Base-by-base conservation (phyloP, 192 early-diverging fungal species). In the Hyaloraphidium curvatum region DNA sequence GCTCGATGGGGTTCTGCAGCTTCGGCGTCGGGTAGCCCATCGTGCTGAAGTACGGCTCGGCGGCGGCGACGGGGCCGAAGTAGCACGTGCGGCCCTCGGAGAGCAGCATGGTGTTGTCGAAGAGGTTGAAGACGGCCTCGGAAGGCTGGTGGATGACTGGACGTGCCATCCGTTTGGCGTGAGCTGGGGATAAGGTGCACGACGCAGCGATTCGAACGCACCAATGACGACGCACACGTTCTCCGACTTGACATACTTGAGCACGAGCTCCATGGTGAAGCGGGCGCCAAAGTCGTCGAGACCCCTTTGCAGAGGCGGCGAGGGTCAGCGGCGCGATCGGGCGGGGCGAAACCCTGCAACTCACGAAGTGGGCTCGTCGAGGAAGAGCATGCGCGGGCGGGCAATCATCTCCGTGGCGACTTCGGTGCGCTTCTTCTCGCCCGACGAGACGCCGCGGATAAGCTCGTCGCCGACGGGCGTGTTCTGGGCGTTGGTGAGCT, bases 361-460 rank as follows among this genome's bases (percentile, higher is more conserved):
- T n/a, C n/a, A n/a, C n/a, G n/a, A n/a, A n/a, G n/a, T n/a, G n/a
- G n/a, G n/a, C n/a, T n/a, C n/a, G n/a, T n/a, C n/a, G n/a, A n/a
- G n/a, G n/a, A n/a, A n/a, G n/a, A n/a, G n/a, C n/a, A n/a, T n/a
- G n/a, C n/a, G n/a, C n/a, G 43, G 43, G 17, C 19, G 14, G 43
- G 43, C 43, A 48, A 48, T 25, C 43, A 48, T 48, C 25, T 48
- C 43, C 14, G 25, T 48, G 5, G 17, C n/a, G 72, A 71, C 82
- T 11, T 77, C 79, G 39, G 81, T 69, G 55, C 82, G 82, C 63
- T 82, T 82, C 59, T 77, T 75, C 62, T 85, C 82, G 39, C 82
- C 82, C 57, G 80, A 79, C 16, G 80, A 82, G 16, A 82, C 65
- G 60, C 82, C 80, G 51, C 82, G 80, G 55, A 84, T 58, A 40